Conservation (phyloP, 257 asterid genomes). For the Solanum phureja region DNA sequence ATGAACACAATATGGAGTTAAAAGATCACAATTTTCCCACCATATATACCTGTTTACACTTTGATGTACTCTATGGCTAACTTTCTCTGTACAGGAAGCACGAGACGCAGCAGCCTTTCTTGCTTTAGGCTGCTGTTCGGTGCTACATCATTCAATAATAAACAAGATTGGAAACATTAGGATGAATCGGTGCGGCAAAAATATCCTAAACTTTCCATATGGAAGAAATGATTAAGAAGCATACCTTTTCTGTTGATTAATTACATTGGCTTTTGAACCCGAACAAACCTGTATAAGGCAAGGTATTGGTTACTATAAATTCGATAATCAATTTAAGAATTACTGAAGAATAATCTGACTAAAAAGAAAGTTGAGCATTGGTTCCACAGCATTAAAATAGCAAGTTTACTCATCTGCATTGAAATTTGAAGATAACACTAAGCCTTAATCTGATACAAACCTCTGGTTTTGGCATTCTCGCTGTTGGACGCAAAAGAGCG, state of each 20-base stretch:
- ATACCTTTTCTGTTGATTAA: slow-evolving; percentile 43
- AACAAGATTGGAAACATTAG: not conserved
- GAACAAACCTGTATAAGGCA: slow-evolving; percentile 19
- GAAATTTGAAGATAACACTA: not conserved
- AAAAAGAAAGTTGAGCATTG: not conserved
- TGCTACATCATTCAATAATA: slow-evolving; percentile 12
- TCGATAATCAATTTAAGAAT: not conserved
- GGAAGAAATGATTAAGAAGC: not conserved
- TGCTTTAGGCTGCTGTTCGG: slow-evolving; percentile 18
- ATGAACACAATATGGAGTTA: not conserved
- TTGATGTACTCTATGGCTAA: slow-evolving; percentile 11
- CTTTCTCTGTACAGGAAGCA: slow-evolving; percentile 23
- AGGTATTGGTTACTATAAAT: not conserved
- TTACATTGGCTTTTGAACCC: slow-evolving; percentile 17
- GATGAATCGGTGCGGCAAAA: not conserved
- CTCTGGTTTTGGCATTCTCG: slow-evolving; percentile 24
- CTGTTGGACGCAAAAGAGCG: slow-evolving; percentile 11
- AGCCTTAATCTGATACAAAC: slow-evolving; percentile 16
- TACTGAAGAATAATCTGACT: not conserved
- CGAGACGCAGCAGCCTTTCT: slow-evolving; percentile 9
- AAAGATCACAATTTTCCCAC: not conserved
- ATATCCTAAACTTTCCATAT: not conserved
- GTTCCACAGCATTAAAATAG: not conserved
- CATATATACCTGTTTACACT: slow-evolving; percentile 40
- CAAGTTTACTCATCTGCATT: not conserved